A percentile compares a stretch with the other conserved stretches of the same genome.
Evolutionary conservation across 352 stramenopile species (phyloP).

Genomic region (Blastocystis sp.): DNA sequence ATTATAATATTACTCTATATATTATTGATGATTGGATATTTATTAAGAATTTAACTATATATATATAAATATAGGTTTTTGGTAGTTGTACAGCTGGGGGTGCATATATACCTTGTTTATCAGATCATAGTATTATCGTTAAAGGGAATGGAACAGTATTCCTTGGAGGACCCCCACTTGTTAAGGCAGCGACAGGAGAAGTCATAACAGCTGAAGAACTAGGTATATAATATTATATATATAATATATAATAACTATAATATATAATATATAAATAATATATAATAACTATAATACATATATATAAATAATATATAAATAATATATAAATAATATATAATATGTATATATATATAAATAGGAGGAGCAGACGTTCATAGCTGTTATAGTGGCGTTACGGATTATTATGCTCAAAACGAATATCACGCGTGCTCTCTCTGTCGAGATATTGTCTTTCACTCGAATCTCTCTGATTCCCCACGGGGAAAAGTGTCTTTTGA

Average conservation of each 20-base stretch:
- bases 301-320: slow-evolving; percentile 20
- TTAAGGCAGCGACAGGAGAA: slow-evolving; percentile 88
- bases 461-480: slow-evolving; percentile 50
- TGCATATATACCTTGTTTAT: slow-evolving; percentile 85
- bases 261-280: slow-evolving; percentile 36
- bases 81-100: slow-evolving; percentile 84
- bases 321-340: too few relatives aligned
- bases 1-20: too few relatives aligned
- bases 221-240: slow-evolving; percentile 71
- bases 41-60: slow-evolving; percentile 47
- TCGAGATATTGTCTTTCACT: slow-evolving; percentile 67
- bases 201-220: slow-evolving; percentile 77
- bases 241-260: too few relatives aligned
- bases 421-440: slow-evolving; percentile 63
- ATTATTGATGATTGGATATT: too few relatives aligned
- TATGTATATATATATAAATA: too few relatives aligned
- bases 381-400: slow-evolving; percentile 69
- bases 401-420: slow-evolving; percentile 85
- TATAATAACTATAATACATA: background rate
- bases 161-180: slow-evolving; percentile 79
- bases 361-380: slow-evolving; percentile 47
- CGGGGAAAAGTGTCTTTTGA: slow-evolving; percentile 55
- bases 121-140: slow-evolving; percentile 87
- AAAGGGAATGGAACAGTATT: slow-evolving; percentile 85
- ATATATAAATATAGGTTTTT: slow-evolving; percentile 53